Base-by-base conservation (phyloP, 2,329 filamentous ascomycete genomes). In the Arthrobotrys pseudoclavata region DNA sequence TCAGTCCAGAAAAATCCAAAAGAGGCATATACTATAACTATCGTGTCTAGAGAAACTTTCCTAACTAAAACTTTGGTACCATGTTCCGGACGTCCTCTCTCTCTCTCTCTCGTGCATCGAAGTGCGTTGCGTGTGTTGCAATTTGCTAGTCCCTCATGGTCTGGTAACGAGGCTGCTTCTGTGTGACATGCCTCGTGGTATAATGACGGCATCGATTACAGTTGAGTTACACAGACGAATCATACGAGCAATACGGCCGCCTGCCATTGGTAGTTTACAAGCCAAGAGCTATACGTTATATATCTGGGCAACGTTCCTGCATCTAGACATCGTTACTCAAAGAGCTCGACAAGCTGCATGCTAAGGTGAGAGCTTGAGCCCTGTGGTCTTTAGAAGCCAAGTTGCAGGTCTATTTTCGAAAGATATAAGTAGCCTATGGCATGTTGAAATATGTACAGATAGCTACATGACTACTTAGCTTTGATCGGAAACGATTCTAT, bases 101-200 rank as follows among this genome's bases (percentile, higher is more conserved):
- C 29, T 31, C 29, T 31, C 29, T 7, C 3, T 3, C 3, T 13
- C 3, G n/a, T n/a, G n/a, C 24, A 15, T 15, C n/a, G 13, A 22
- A 34, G 1, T 42, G 55, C 12, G 55, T 60, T 60, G 34, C 10
- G 2, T 9, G 12, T 24, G 55, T 60, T 60, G 55, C 26, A 60
- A 42, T 42, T 42, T 60, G 3, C 55, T 10, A 42, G 7, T 18
- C 13, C 55, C 55, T 9, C 18, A 40, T 40, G 37, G 37, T 5
- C 12, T 20, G n/a, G n/a, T n/a, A n/a, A n/a, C n/a, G n/a, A n/a
- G n/a, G n/a, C n/a, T n/a, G n/a, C n/a, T n/a, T 26, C 31, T 60
- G 55, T 60, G 55, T 60, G 55, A 60, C 55, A 60, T n/a, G 10
- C 18, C 42, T 20, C 20, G 47, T 60, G 18, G 29, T 37, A 13